Evolutionary conservation across 768 basidiomycete species (phyloP), one percentile per base, ranked within the genome.

Genomic region (Glaciozyma antarctica): DNA sequence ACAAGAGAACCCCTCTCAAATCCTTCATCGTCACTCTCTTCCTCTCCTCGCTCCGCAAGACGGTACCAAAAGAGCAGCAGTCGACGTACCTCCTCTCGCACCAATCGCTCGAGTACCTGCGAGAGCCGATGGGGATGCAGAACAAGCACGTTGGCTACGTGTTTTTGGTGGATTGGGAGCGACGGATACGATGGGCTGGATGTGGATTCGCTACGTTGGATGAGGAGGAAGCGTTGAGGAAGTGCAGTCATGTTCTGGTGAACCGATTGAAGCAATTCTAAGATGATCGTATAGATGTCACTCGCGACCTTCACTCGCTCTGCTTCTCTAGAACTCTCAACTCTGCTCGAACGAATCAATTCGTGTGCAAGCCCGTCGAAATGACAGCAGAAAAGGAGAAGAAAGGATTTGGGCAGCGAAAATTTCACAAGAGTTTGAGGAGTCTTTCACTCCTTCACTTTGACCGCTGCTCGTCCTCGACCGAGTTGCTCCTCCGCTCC

Each of bases 131-230:
- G 53, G 90, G 90, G 1, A 86, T 94, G 81, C 83, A 84, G 38
- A 98, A 97, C 78, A 87, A 85, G 75, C 85, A 88, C 73, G 82
- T 97, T 38, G 94, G 93, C 24, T 95, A 94, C 74, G 86, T 93
- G 19, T 98, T 87, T 73, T 80, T 98, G 17, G 83, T 97, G 32
- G 94, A 98, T 74, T 83, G 86, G 76, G 84, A 88, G 65, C 75
- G 85, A 66, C 88, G 85, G 76, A 82, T 98, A 55, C 82, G 94
- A 24, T 98, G 94, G 94, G 93, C 87, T 1, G 94, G 84, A 15
- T 88, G 90, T 70, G 90, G 87, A 10, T 88, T 89, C 71, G 88
- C 92, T 0, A 86, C 82, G 65, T 73, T 76, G 5, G 85, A 88
- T 65, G 93, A 97, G 76, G 79, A 82, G 4, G 78, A 82, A 62